Evolutionary conservation across 306 rosid species (phyloP), one percentile per base, ranked within the genome.

Genomic region (Cicer bijugum): DNA sequence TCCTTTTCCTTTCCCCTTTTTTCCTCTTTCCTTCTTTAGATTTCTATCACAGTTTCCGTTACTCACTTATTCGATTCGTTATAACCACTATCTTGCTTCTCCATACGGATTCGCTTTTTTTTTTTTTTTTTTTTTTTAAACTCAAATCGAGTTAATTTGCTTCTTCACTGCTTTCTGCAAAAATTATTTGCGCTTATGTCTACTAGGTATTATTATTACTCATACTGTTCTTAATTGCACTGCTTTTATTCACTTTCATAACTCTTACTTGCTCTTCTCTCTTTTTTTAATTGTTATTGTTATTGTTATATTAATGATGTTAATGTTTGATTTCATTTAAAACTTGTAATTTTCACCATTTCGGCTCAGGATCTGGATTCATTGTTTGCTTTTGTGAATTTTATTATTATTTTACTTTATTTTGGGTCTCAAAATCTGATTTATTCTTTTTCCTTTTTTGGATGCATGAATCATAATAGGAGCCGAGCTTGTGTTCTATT

Each of bases 281-380:
- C 33, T 28, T 28, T 28, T 28, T 28, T 28, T 28, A 28, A 28
- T 57, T 67, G 6, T 12, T 55, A 7, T 14, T 19, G 2, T 53
- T 35, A 6, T 14, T 19, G 2, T 55, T 37, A 6, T 51, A 9
- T 6, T 11, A 3, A 37, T 69, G 10, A 35, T 69, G 9, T 2
- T 45, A 16, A 17, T 6, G 11, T 69, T 56, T 40, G 19, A 11
- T 39, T 66, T 60, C 45, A 9, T 64, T 9, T 60, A 6, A 59
- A 42, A 9, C 23, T 69, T n/a, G 6, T 42, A 52, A 19, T 69
- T 75, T 63, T 63, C 47, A 67, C 58, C 48, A 0, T 35, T 50
- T 60, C 51, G 23, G 39, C 38, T 58, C 48, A 28, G 79, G 85
- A 82, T 82, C 85, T 82, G 77, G 82, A 19, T 60, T 67, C 70